Base-by-base conservation (phyloP, 2,329 filamentous ascomycete genomes). In the Ustilaginoidea virens region DNA sequence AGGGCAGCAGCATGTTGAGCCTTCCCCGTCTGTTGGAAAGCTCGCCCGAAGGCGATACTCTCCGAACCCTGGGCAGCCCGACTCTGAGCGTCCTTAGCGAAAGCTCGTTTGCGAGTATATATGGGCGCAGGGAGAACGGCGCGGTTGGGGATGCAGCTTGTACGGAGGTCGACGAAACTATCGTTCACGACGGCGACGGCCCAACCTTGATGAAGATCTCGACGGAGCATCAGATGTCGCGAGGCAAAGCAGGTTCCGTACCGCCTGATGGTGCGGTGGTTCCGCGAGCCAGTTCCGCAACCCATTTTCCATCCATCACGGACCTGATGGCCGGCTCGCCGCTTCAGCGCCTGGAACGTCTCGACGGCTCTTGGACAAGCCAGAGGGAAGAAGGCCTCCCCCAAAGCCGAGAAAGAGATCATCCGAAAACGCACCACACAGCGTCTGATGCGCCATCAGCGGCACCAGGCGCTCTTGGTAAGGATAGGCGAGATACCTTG, bases 101-200 rank as follows among this genome's bases (percentile, higher is more conserved):
- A 46, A 77, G 72, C 44, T 78, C 73, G 0, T 77, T 79, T 39
- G 39, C 66, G 14, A 78, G 73, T 39, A 56, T 79, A 0, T 79
- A 79, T 31, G 73, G 72, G 3, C 27, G 27, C 5, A 34, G 26
- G 25, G 48, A 56, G 15, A 61, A 60, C 35, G 40, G 36, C 6
- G 30, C 39, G 2, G 44, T 46, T n/a, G 14, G 7, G 7, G 41
- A 39, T 17, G 39, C 39, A 8, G 39, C 40, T 4, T 34, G 43
- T 3, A 33, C 33, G 12, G 37, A 45, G 4, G 35, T 48, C 4
- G 50, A 53, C 13, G 49, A 54, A 20, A 41, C 46, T 1, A 36
- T 46, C 5, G 37, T 41, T 7, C 39, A 48, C 23, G 45, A 53
- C 29, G 47, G 48, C 3, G 29, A 36, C 3, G 39, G 37, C 32